Evolutionary conservation across 495 filamentous ascomycete genomes (phyloP).

Genomic region (Entonaema liquescens): DNA sequence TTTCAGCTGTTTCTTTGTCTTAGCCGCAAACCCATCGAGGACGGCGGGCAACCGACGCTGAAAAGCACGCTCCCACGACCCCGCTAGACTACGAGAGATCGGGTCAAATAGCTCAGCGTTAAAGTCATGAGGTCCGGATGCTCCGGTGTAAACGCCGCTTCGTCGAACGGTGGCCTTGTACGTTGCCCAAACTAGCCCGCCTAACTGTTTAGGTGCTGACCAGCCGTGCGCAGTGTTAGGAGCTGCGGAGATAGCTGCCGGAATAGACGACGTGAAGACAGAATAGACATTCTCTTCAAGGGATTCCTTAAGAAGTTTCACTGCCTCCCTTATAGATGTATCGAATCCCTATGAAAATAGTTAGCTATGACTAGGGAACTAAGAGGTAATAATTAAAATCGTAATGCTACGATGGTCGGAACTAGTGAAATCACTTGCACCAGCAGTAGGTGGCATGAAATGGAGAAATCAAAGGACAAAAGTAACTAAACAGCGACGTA

Average conservation of each 20-base stretch:
- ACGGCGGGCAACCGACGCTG: conserved; percentile 42
- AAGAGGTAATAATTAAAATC: background rate
- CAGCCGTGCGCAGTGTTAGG: conserved; percentile 56
- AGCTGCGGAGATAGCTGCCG: conserved; percentile 51
- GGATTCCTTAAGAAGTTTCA: conserved; percentile 49
- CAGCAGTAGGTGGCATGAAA: background rate
- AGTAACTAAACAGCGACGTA: conserved; percentile 32
- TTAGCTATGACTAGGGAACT: background rate
- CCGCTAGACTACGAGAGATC: conserved; percentile 60
- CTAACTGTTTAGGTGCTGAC: conserved; percentile 55
- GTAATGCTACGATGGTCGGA: background rate
- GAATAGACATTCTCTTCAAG: conserved; percentile 57
- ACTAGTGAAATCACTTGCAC: background rate
- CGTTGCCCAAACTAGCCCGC: conserved; percentile 63
- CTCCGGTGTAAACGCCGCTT: conserved; percentile 47
- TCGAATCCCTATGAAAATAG: conserved; percentile 46
- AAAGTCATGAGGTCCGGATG: conserved; percentile 54
- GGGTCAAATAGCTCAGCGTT: conserved; percentile 62
- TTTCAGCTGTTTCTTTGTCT: conserved; percentile 29
- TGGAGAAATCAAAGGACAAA: background rate
- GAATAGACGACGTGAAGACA: conserved; percentile 49
- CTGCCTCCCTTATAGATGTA: conserved; percentile 41
- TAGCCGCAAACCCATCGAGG: conserved; percentile 31
- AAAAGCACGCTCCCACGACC: conserved; percentile 67
- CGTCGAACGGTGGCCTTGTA: conserved; percentile 71